These are phyloP conservation scores for Plasmodium adleri DNA, from an alignment of 169 alveolate genomes.

Conservation along the genomic window DNA sequence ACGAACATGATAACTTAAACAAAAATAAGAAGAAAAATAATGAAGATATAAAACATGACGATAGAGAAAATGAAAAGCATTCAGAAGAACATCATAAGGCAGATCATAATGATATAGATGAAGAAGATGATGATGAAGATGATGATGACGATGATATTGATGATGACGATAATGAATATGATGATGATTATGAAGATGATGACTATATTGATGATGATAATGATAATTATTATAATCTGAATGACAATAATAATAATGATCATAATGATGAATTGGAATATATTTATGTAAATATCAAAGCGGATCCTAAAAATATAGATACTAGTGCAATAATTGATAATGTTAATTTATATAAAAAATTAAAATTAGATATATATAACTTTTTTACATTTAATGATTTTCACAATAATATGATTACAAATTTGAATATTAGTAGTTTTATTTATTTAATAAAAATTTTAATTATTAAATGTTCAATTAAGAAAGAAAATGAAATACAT, in stretches of 20 bases:
- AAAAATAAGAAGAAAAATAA: slow-evolving; percentile 19
- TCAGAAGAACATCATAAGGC: slow-evolving; percentile 18
- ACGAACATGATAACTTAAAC: slow-evolving; percentile 7
- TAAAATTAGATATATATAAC: slow-evolving; percentile 73
- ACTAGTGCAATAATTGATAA: slow-evolving; percentile 63
- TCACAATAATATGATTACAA: slow-evolving; percentile 70
- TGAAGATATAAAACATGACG: neutral
- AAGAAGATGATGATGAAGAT: slow-evolving; percentile 1
- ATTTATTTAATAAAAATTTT: slow-evolving; percentile 53
- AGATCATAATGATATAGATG: slow-evolving; percentile 11
- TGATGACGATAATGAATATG: slow-evolving; percentile 9
- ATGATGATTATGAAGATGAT: neutral
- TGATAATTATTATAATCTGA: neutral
- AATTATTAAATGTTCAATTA: slow-evolving; percentile 47
- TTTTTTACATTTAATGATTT: slow-evolving; percentile 74
- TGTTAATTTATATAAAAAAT: slow-evolving; percentile 61
- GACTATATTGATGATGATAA: slow-evolving; percentile 4
- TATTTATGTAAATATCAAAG: slow-evolving; percentile 43
- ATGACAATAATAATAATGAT: neutral
- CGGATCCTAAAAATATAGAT: slow-evolving; percentile 58
- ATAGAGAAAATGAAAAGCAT: neutral
- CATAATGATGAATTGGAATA: slow-evolving; percentile 31
- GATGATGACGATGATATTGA: slow-evolving; percentile 29
- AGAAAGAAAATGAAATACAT: slow-evolving; percentile 27
- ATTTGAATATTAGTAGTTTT: slow-evolving; percentile 67